Evolutionary conservation across 176 grass and related monocot species (phyloP).

Genomic region (Metroxylon sagu): DNA sequence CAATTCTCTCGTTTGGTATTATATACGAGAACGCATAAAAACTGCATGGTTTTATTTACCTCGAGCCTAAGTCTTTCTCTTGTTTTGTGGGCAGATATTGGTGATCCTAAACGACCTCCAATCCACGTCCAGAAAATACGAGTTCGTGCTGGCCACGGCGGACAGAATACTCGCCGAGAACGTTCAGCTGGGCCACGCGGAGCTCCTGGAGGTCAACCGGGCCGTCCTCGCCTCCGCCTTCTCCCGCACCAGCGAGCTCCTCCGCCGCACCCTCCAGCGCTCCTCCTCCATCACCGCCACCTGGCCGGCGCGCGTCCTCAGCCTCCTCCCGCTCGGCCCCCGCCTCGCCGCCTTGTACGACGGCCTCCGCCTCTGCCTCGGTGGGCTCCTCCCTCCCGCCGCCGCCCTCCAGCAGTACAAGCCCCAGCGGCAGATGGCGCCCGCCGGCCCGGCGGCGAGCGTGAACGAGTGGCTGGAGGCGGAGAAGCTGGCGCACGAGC

Average conservation of each 20-base stretch:
- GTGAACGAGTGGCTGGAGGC: conserved; percentile 27
- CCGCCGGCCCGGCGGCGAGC: conserved; percentile 8
- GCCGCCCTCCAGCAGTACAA: conserved; percentile 16
- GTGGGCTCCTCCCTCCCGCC: conserved; percentile 18
- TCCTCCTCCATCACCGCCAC: conserved; percentile 7
- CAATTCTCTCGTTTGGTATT: too few relatives aligned
- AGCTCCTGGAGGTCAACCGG: conserved; percentile 23
- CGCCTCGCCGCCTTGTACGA: conserved; percentile 12
- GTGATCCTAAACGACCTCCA: conserved; percentile 28
- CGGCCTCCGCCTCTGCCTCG: conserved; percentile 23
- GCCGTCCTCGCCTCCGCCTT: conserved; percentile 24
- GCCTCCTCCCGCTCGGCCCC: conserved; percentile 25
- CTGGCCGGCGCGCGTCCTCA: conserved; percentile 17
- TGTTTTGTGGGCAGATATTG: conserved; percentile 12
- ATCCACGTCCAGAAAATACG: conserved; percentile 27
- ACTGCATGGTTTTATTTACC: too few relatives aligned
- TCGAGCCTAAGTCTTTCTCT: neutral
- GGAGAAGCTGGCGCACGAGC: conserved; percentile 34
- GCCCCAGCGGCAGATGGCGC: conserved; percentile 10
- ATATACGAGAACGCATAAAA: too few relatives aligned
- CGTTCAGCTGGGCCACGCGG: conserved; percentile 15
- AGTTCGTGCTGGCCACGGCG: conserved; percentile 26
- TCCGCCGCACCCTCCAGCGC: conserved; percentile 22
- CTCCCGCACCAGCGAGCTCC: conserved; percentile 28
- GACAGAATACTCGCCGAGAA: conserved; percentile 28